Conservation (phyloP, 768 basidiomycete species). For the Agaricus sinodeliciosus region DNA sequence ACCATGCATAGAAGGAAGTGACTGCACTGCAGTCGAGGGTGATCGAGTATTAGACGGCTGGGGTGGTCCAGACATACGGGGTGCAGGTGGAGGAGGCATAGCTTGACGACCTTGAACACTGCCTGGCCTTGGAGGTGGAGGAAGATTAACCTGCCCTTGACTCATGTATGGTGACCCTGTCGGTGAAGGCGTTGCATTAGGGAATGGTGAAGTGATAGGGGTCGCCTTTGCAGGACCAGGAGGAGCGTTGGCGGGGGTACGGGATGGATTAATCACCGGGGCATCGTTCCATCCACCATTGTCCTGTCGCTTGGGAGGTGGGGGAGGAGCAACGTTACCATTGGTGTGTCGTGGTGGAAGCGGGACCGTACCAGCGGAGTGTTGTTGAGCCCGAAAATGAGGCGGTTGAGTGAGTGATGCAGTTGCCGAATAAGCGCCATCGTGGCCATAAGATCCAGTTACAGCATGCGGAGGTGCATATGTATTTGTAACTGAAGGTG, state of each 20-base stretch:
- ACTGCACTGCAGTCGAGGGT: slow-evolving; percentile 15
- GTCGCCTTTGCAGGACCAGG: slow-evolving; percentile 43
- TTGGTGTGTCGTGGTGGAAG: slow-evolving; percentile 37
- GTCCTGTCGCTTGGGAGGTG: slow-evolving; percentile 59
- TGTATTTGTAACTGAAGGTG: slow-evolving; percentile 3
- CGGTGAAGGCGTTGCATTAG: slow-evolving; percentile 46
- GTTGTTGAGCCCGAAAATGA: slow-evolving; percentile 27
- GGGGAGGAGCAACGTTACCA: slow-evolving; percentile 25
- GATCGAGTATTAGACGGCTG: slow-evolving; percentile 21
- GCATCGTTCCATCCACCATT: slow-evolving; percentile 93
- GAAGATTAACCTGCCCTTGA: slow-evolving; percentile 41
- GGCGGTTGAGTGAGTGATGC: slow-evolving; percentile 19
- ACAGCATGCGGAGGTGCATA: slow-evolving; percentile 17
- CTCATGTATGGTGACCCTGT: slow-evolving; percentile 40
- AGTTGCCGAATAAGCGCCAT: not conserved
- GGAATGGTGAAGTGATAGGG: slow-evolving; percentile 87
- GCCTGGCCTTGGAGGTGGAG: slow-evolving; percentile 60
- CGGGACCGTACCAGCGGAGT: slow-evolving; percentile 30
- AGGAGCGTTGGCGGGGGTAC: slow-evolving; percentile 48
- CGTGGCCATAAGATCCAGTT: slow-evolving; percentile 12
- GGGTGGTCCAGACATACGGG: slow-evolving; percentile 21
- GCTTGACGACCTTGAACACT: slow-evolving; percentile 48
- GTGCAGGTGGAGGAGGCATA: slow-evolving; percentile 29
- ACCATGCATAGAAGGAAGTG: not conserved
- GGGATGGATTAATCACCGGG: slow-evolving; percentile 44